These are phyloP conservation scores for Tillandsia leiboldiana DNA, from an alignment of 176 grass and related monocot species.

Conservation along the genomic window DNA sequence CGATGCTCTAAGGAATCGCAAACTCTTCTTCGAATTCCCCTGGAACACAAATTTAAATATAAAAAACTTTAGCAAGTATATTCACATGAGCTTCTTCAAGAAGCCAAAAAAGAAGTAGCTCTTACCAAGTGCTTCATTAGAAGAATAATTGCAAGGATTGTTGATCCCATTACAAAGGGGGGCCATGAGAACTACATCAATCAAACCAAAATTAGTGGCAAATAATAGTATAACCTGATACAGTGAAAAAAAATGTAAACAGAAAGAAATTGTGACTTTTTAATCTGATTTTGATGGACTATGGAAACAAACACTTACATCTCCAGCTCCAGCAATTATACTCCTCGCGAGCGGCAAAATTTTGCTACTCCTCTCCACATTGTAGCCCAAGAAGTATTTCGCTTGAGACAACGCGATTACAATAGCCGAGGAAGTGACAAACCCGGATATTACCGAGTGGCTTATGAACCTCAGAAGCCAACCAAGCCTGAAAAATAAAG, in stretches of 20 bases:
- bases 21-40: conserved; percentile 19
- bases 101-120: background rate
- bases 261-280: background rate
- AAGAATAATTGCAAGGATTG: conserved; percentile 19
- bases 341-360: conserved; percentile 20
- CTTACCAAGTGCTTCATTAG: conserved; percentile 17
- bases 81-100: background rate
- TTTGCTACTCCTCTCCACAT: conserved; percentile 21
- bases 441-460: conserved; percentile 25
- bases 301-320: conserved; percentile 4
- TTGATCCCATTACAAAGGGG: conserved; percentile 22
- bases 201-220: background rate
- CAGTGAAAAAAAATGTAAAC: background rate
- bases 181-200: conserved; percentile 24
- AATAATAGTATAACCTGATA: too few species aligned
- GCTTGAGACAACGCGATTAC: conserved; percentile 20
- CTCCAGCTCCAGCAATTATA: conserved; percentile 17
- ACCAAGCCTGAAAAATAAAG: conserved; percentile 15
- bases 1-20: conserved; percentile 16
- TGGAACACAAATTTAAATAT: background rate
- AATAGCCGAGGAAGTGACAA: conserved; percentile 19
- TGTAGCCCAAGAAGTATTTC: conserved; percentile 27
- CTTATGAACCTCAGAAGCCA: conserved; percentile 22
- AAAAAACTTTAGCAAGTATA: background rate
- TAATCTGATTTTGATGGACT: background rate